Conservation (phyloP, 1,284 basidiomycete genomes). For the Gomphus bonarii region DNA sequence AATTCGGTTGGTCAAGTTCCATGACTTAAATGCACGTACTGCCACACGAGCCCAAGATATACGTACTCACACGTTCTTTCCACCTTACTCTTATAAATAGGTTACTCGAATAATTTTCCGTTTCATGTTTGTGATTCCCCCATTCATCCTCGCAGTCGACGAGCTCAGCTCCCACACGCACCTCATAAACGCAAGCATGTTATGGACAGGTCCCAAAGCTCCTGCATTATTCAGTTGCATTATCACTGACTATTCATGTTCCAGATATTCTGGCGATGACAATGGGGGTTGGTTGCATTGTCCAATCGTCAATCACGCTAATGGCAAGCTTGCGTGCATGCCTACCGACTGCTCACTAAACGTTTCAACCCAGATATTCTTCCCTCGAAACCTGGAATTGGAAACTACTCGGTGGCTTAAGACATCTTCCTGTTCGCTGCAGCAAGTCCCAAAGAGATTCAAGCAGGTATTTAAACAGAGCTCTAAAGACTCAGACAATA, state of each 20-base stretch:
- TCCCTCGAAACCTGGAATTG: constrained; percentile 44
- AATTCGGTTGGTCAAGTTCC: constrained; percentile 64
- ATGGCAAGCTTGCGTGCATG: constrained; percentile 20
- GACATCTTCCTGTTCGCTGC: neutral
- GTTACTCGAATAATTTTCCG: constrained; percentile 59
- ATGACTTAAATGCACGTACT: constrained; percentile 59
- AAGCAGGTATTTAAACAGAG: neutral
- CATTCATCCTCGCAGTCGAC: constrained; percentile 55
- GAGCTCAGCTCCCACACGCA: constrained; percentile 47
- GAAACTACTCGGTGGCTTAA: constrained; percentile 6
- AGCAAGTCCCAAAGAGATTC: neutral
- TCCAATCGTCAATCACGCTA: constrained; percentile 65
- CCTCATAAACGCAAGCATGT: constrained; percentile 46
- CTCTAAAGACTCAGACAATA: neutral
- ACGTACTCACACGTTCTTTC: neutral
- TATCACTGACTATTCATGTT: constrained; percentile 16
- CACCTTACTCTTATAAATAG: constrained; percentile 27
- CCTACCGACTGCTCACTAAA: neutral
- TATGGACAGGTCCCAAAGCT: constrained; percentile 8
- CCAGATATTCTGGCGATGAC: constrained; percentile 51
- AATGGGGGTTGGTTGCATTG: constrained; percentile 44
- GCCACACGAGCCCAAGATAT: neutral
- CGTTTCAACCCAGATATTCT: constrained; percentile 41
- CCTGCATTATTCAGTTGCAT: constrained; percentile 8
- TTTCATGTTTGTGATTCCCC: constrained; percentile 52